A percentile compares a stretch with the other conserved stretches of the same genome.
These are phyloP conservation scores for Pleurotus sapidus DNA, from an alignment of 768 basidiomycete genomes.

Conservation along the genomic window DNA sequence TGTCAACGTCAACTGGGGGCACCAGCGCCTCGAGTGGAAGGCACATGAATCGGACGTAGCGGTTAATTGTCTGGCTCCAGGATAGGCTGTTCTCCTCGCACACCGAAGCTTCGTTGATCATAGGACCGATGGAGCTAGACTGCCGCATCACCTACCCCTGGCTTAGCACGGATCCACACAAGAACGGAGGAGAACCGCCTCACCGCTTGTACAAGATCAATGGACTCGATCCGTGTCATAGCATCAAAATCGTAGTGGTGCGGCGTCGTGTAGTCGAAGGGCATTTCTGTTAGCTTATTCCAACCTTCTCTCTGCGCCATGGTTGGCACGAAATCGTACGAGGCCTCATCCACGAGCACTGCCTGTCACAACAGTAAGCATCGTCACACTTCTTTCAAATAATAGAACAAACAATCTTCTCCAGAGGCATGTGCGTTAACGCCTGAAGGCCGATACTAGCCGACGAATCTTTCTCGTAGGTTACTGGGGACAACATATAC, in stretches of 20 bases:
- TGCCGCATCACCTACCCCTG: background rate
- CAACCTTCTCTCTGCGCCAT: background rate
- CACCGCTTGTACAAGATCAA: background rate
- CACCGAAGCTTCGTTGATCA: background rate
- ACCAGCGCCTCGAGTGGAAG: background rate
- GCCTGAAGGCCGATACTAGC: background rate
- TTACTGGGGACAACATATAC: conserved; percentile 3
- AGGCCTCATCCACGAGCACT: background rate
- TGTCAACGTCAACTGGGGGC: background rate
- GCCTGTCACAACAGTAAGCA: too few relatives aligned
- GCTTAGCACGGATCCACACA: background rate
- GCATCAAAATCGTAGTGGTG: background rate
- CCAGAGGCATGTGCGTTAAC: background rate
- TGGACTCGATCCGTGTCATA: background rate
- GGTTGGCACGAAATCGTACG: background rate
- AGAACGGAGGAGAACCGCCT: background rate
- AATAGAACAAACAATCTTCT: background rate
- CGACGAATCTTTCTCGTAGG: background rate
- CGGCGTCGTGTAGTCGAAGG: background rate
- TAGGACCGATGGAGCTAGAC: background rate
- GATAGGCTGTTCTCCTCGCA: background rate
- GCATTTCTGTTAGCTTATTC: background rate
- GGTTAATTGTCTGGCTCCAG: background rate
- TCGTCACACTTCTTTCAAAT: too few relatives aligned
- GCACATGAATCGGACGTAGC: background rate